phyloP scores from a whole-genome alignment of 495 filamentous ascomycete genomes.

The Lindgomyces ingoldianus region DNA sequence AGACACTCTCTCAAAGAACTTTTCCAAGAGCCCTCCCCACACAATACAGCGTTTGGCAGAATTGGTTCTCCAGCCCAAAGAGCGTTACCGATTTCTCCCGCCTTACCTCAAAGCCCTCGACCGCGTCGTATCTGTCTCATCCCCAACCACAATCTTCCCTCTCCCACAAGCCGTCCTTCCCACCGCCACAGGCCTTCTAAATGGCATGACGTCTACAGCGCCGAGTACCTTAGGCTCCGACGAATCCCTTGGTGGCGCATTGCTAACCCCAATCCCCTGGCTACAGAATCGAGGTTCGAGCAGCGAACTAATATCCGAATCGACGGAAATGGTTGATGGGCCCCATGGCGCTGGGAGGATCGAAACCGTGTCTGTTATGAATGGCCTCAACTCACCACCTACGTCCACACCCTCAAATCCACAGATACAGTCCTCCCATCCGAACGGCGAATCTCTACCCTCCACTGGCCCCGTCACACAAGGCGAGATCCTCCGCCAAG shows the following conservation, averaged over 20 bases:
- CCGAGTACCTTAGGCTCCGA: constrained; percentile 65
- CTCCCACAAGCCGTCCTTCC: constrained; percentile 65
- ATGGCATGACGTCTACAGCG: constrained; percentile 39
- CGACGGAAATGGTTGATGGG: constrained; percentile 69
- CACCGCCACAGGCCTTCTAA: constrained; percentile 45
- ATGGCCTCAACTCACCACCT: constrained; percentile 47
- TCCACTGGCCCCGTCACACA: constrained; percentile 64
- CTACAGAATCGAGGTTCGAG: constrained; percentile 47
- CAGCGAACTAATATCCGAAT: constrained; percentile 63
- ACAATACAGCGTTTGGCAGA: constrained; percentile 92
- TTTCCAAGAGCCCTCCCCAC: constrained; percentile 77
- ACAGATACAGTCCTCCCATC: constrained; percentile 18
- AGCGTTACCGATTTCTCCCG: constrained; percentile 76
- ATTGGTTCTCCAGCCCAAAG: constrained; percentile 74
- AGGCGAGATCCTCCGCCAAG: constrained; percentile 74
- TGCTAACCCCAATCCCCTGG: constrained; percentile 95
- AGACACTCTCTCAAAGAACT: constrained; percentile 65
- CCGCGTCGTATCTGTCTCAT: constrained; percentile 90
- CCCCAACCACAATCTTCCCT: constrained; percentile 75
- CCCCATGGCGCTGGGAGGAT: constrained; percentile 69
- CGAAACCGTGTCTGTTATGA: constrained; percentile 71
- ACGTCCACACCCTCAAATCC: constrained; percentile 39
- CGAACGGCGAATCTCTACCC: constrained; percentile 40
- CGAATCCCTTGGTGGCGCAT: constrained; percentile 85
- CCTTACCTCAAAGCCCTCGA: constrained; percentile 89